A percentile compares a stretch with the other conserved stretches of the same genome.
Conservation (phyloP, 75 land plant genomes). For the Cunninghamia lanceolata region DNA sequence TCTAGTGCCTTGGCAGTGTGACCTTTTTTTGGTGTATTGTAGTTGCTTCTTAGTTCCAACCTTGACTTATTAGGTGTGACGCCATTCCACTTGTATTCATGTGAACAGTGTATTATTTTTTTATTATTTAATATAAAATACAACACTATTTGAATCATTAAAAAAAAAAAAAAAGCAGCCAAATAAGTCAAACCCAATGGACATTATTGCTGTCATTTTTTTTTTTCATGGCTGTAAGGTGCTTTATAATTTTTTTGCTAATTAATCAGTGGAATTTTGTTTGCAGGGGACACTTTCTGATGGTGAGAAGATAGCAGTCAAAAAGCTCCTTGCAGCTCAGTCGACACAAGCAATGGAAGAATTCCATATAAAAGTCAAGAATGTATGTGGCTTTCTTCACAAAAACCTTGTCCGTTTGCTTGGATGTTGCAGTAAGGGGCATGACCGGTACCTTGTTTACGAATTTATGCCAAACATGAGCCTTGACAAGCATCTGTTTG, state of each 20-base stretch:
- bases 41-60: no score
- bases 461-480: neutral
- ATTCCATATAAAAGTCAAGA: neutral
- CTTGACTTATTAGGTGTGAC: no score
- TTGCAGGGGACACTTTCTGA: neutral
- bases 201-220: no score
- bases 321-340: neutral
- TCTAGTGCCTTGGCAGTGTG: no score
- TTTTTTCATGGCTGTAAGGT: neutral
- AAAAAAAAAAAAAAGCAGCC: no score
- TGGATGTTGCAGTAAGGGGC: neutral
- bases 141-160: no score
- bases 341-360: neutral
- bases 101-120: no score
- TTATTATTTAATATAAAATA: no score
- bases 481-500: slow-evolving; percentile 1
- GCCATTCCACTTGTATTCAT: no score
- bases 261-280: neutral
- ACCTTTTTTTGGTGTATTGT: no score
- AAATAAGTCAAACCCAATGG: no score
- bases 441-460: slow-evolving; percentile 13
- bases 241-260: neutral
- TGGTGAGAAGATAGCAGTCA: neutral
- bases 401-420: neutral
- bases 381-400: neutral